These are phyloP conservation scores for Apiotrichum porosum DNA, from an alignment of 1,284 basidiomycete species.

Conservation along the genomic window DNA sequence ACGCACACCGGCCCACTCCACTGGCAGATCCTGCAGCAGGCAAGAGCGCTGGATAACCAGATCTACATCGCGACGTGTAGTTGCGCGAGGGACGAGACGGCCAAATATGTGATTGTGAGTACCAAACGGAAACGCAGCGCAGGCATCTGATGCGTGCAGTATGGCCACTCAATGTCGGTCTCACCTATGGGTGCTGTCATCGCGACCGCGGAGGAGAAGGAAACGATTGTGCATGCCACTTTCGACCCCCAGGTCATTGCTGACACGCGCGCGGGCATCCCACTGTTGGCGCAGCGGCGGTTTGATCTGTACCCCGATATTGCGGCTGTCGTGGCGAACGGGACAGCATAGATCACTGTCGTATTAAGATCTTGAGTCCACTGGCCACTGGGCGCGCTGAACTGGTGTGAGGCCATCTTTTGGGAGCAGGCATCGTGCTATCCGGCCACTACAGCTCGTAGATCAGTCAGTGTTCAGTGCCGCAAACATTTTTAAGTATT, in stretches of 20 bases:
- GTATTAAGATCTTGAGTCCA: no score
- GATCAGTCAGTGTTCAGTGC: no score
- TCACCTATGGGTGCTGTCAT: slow-evolving; percentile 77
- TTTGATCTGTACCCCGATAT: slow-evolving; percentile 17
- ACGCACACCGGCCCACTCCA: slow-evolving; percentile 83
- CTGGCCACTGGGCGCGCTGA: no score
- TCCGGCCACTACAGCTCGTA: no score
- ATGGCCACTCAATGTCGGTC: slow-evolving; percentile 78
- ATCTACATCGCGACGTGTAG: slow-evolving; percentile 86
- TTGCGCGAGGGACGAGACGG: slow-evolving; percentile 71
- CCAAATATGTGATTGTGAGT: slow-evolving; percentile 58
- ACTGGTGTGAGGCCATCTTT: no score
- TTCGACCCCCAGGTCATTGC: slow-evolving; percentile 65
- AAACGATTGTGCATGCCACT: slow-evolving; percentile 67
- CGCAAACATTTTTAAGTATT: no score
- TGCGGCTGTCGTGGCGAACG: neutral
- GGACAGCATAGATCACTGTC: neutral
- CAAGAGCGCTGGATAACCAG: slow-evolving; percentile 84
- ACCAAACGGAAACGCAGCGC: slow-evolving; percentile 18
- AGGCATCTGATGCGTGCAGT: slow-evolving; percentile 51
- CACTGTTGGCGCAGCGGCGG: slow-evolving; percentile 67
- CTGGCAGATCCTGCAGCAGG: slow-evolving; percentile 82
- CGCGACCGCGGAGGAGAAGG: slow-evolving; percentile 63
- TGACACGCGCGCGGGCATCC: slow-evolving; percentile 67
- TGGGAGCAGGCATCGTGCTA: no score